These are phyloP conservation scores for Strobilomyces confusus DNA, from an alignment of 768 basidiomycete genomes.

Conservation along the genomic window DNA sequence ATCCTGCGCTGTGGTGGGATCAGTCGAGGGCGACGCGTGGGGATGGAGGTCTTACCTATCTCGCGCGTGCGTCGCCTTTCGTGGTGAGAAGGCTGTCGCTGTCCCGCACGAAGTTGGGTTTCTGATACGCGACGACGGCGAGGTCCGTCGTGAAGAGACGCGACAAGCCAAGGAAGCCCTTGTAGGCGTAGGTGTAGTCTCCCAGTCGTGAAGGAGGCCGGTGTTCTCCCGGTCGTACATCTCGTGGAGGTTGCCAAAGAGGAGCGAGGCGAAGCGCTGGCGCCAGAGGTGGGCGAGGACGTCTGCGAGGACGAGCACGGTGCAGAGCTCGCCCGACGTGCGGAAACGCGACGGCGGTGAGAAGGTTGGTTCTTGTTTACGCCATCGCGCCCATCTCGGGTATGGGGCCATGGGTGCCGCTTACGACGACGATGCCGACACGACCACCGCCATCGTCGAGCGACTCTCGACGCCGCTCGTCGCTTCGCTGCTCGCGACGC, in stretches of 20 bases:
- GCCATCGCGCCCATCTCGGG: neutral
- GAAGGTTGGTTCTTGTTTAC: neutral
- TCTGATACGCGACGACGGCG: conserved; percentile 54
- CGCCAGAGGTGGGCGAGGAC: conserved; percentile 41
- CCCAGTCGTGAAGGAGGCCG: conserved; percentile 44
- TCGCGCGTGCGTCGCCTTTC: conserved; percentile 53
- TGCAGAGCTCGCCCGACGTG: conserved; percentile 1
- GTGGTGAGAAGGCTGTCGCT: conserved; percentile 47
- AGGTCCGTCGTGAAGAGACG: conserved; percentile 60
- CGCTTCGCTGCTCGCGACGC: conserved; percentile 38
- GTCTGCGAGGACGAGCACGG: conserved; percentile 21
- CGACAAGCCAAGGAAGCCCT: conserved; percentile 47
- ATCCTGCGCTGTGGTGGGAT: conserved; percentile 41
- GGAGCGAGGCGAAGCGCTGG: conserved; percentile 46
- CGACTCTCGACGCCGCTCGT: conserved; percentile 19
- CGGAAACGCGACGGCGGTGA: neutral
- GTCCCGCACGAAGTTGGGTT: conserved; percentile 55
- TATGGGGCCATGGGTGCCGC: neutral
- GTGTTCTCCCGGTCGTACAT: conserved; percentile 60
- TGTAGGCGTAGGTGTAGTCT: conserved; percentile 49
- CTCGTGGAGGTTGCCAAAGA: conserved; percentile 50
- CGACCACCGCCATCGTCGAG: conserved; percentile 12
- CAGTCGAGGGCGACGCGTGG: neutral
- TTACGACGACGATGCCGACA: conserved; percentile 1
- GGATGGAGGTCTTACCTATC: conserved; percentile 37